Evolutionary conservation across 2,329 filamentous ascomycete genomes (phyloP).

Genomic region (Botrytis pseudocinerea): DNA sequence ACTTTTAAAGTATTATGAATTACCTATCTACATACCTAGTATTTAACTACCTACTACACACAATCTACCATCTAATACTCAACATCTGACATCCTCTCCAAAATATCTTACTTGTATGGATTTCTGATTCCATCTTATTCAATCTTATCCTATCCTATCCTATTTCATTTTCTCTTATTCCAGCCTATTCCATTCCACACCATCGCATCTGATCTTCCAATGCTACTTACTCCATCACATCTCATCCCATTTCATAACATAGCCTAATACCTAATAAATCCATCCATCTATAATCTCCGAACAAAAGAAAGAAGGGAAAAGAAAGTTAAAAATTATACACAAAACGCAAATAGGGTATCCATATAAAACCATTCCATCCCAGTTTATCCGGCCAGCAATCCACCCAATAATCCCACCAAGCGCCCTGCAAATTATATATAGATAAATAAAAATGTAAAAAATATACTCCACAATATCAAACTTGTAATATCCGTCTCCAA

Average conservation of each 20-base stretch:
- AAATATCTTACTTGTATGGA: too few species aligned
- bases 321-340: not conserved
- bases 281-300: not conserved
- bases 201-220: not conserved
- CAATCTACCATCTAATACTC: too few species aligned
- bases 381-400: not conserved
- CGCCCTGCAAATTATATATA: slow-evolving; percentile 2
- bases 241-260: not conserved
- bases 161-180: not conserved
- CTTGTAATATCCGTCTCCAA: not conserved
- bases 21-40: too few species aligned
- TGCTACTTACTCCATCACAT: not conserved
- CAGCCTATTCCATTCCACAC: not conserved
- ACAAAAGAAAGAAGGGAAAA: not conserved
- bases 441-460: not conserved
- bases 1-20: too few species aligned
- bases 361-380: not conserved
- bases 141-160: not conserved
- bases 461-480: too few species aligned
- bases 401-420: not conserved
- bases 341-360: slow-evolving; percentile 17
- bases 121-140: not conserved
- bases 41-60: too few species aligned
- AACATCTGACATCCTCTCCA: too few species aligned
- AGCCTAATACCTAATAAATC: not conserved